Percentiles rank a stretch among this genome's conserved stretches.
Conservation (phyloP, 805 yeast species). For the Metschnikowia similis region DNA sequence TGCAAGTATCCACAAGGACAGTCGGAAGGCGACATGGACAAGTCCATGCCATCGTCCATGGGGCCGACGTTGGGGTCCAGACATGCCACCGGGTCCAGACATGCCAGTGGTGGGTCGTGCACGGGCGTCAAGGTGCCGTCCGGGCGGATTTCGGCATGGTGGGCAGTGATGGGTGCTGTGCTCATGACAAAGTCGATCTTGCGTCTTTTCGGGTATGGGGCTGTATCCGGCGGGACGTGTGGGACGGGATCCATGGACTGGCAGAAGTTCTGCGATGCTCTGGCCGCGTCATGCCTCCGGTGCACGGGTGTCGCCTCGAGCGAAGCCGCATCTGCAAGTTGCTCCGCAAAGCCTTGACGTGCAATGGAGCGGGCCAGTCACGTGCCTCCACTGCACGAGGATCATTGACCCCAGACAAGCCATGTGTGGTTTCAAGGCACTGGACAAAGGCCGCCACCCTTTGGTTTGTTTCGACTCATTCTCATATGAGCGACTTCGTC, state of each 20-base stretch:
- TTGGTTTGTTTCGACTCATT: too few species aligned
- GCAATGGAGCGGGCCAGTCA: too few species aligned
- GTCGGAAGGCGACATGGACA: neutral
- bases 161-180: neutral
- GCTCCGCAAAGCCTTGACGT: too few species aligned
- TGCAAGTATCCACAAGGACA: slow-evolving; percentile 16
- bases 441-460: too few species aligned
- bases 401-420: too few species aligned
- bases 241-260: neutral
- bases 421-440: too few species aligned
- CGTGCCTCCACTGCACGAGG: too few species aligned
- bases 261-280: neutral
- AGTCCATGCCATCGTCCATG: slow-evolving; percentile 7
- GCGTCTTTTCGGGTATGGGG: slow-evolving; percentile 12
- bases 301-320: neutral
- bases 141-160: slow-evolving; percentile 7
- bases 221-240: neutral
- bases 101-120: neutral
- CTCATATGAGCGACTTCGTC: too few species aligned
- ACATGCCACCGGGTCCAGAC: neutral
- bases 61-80: neutral
- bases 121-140: slow-evolving; percentile 12
- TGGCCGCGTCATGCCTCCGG: neutral
- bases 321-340: too few species aligned
- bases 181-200: neutral